A percentile compares a stretch with the other conserved stretches of the same genome.
Evolutionary conservation across 2,329 filamentous ascomycete species (phyloP).

Genomic region (Fusarium chlamydosporum): DNA sequence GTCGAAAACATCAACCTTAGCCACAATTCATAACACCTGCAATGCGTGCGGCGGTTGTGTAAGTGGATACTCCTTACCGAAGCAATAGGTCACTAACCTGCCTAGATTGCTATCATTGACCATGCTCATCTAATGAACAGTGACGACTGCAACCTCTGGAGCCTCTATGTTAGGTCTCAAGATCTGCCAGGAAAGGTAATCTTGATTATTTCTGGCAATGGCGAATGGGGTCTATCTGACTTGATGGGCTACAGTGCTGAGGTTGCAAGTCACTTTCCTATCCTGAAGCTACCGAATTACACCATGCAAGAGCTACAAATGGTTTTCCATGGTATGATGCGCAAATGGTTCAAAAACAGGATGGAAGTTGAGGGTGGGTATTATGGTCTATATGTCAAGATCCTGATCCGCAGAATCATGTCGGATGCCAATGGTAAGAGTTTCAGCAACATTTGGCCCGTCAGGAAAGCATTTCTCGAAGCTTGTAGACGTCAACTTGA

Average conservation of each 20-base stretch:
- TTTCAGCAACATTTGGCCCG: slow-evolving; percentile 78
- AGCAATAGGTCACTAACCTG: slow-evolving; percentile 20
- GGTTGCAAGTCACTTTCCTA: slow-evolving; percentile 49
- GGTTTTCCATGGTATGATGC: slow-evolving; percentile 70
- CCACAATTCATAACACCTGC: slow-evolving; percentile 59
- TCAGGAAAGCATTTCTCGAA: slow-evolving; percentile 70
- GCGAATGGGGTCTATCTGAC: slow-evolving; percentile 69
- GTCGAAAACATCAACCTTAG: slow-evolving; percentile 54
- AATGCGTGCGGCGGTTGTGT: slow-evolving; percentile 70
- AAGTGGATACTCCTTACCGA: slow-evolving; percentile 33
- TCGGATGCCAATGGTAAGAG: slow-evolving; percentile 71
- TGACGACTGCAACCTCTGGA: slow-evolving; percentile 51
- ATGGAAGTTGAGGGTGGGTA: slow-evolving; percentile 74
- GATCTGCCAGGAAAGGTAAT: slow-evolving; percentile 51
- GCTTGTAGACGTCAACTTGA: slow-evolving; percentile 69
- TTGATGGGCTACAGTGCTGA: slow-evolving; percentile 70
- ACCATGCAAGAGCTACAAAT: slow-evolving; percentile 70
- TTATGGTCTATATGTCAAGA: slow-evolving; percentile 72
- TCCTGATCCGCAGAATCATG: slow-evolving; percentile 72
- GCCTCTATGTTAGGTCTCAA: slow-evolving; percentile 47
- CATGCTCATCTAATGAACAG: slow-evolving; percentile 51
- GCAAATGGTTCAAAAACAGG: slow-evolving; percentile 64
- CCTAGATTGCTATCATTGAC: slow-evolving; percentile 51
- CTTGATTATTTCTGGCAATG: slow-evolving; percentile 51
- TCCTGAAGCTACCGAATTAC: slow-evolving; percentile 76